These are phyloP conservation scores for Lentinula boryana DNA, from an alignment of 768 basidiomycete genomes.

Conservation along the genomic window DNA sequence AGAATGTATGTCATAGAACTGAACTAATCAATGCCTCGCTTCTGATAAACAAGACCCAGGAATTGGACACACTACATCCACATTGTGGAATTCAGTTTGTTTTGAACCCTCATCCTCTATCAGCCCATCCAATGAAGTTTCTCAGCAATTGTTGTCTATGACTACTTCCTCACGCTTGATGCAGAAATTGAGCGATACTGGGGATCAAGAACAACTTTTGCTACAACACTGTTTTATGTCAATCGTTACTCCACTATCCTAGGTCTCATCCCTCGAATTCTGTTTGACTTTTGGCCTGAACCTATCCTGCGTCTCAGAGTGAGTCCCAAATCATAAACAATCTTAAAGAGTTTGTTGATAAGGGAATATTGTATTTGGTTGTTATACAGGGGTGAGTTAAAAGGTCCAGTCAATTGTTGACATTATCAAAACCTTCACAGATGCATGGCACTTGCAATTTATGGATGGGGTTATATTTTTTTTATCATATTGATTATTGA, in stretches of 20 bases:
- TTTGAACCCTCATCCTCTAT: too few relatives aligned
- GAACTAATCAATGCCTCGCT: too few relatives aligned
- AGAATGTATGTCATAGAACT: too few relatives aligned
- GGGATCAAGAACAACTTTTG: not conserved
- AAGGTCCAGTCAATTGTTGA: too few relatives aligned
- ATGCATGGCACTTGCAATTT: not conserved
- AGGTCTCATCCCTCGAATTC: not conserved
- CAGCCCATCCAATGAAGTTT: too few relatives aligned
- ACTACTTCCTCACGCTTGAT: not conserved
- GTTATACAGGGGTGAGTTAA: not conserved
- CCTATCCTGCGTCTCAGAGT: not conserved
- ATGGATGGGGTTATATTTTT: not conserved
- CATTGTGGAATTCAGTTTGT: too few relatives aligned
- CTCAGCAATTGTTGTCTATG: not conserved
- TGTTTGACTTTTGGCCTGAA: not conserved
- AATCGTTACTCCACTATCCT: not conserved
- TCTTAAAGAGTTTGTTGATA: too few relatives aligned
- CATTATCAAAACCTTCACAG: not conserved
- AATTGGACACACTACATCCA: too few relatives aligned
- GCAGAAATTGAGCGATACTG: not conserved
- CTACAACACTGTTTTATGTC: not conserved
- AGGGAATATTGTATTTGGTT: too few relatives aligned
- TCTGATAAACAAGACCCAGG: too few relatives aligned
- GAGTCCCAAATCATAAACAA: not conserved
- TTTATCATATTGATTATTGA: not conserved